Base-by-base conservation (phyloP, 495 filamentous ascomycete species). In the Baudoinia panamericana region DNA sequence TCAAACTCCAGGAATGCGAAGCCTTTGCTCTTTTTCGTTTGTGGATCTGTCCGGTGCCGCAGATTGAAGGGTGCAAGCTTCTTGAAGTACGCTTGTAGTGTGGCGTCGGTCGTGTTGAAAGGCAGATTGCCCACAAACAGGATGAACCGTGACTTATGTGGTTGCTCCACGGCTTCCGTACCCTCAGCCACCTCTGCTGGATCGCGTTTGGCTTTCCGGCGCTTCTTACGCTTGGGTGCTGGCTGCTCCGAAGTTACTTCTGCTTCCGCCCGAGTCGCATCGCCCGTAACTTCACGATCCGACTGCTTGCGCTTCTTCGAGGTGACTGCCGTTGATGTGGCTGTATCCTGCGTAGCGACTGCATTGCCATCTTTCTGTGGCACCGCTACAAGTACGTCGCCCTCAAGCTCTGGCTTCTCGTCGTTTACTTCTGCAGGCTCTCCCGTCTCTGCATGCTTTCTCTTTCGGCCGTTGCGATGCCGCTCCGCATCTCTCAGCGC, bases 1-100 rank as follows among this genome's bases (percentile, higher is more conserved):
- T 76, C 80, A 51, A 97, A 96, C 62, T 97, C 90, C 44, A 97
- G 66, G 60, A 97, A 97, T 3, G 84, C 90, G 47, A 80, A 82
- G 22, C 90, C 90, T 50, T 84, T 85, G 45, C 76, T 82, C 46
- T 80, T 81, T 20, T 57, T 62, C 36, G 78, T 69, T 29, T 72
- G 68, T 50, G 78, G 79, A 53, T 84, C 64, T 12, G 80, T 85
- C 19, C 80, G 72, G 21, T 84, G 73, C 1, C 90, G 83, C 37
- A 95, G 68, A 9, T 70, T 71, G 13, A 65, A 69, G 2, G 90
- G 86, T 11, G 72, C 58, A 39, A 93, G 71, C 40, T 78, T 70
- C 20, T 73, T 67, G 54, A 97, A 95, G 63, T 97, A 87, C 42
- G 69, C 65, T 18, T 56, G 60, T 21, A 96, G 60, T 11, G 74